Conservation (phyloP, 1,284 basidiomycete species). For the Ustilago cynodontis region DNA sequence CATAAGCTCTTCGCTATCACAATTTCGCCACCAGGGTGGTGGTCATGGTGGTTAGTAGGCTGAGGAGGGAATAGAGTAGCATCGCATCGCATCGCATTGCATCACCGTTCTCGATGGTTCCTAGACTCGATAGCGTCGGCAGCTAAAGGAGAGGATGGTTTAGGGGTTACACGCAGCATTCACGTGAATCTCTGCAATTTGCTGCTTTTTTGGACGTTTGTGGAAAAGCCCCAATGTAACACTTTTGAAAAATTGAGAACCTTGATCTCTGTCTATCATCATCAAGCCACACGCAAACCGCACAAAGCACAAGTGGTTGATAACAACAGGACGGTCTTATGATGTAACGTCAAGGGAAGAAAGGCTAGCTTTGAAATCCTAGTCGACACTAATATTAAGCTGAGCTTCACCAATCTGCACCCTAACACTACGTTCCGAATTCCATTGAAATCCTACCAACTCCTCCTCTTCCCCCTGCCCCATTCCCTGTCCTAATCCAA, state of each 20-base stretch:
- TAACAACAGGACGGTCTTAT: no score
- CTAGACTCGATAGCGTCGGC: not conserved
- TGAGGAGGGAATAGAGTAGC: conserved; percentile 4
- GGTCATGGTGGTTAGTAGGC: not conserved
- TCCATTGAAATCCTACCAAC: conserved; percentile 58
- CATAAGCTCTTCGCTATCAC: no score
- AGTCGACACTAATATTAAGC: conserved; percentile 61
- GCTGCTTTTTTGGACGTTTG: no score
- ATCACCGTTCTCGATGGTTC: not conserved
- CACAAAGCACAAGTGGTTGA: no score
- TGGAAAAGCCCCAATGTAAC: no score
- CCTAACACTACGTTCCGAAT: conserved; percentile 54
- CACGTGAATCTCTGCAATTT: no score
- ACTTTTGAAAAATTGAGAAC: no score
- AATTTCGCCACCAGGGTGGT: not conserved
- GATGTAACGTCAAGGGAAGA: no score
- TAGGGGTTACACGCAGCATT: conserved; percentile 12
- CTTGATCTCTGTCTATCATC: no score
- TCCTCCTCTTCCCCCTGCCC: no score
- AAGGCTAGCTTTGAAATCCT: not conserved
- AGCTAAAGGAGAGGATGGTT: not conserved
- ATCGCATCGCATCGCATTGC: conserved; percentile 11
- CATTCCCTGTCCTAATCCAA: conserved; percentile 1
- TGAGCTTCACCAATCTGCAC: conserved; percentile 59
- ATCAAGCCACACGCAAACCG: no score